A percentile compares a stretch with the other conserved stretches of the same genome.
phyloP scores from a whole-genome alignment of 352 stramenopile species.

The Phytopythium litorale region DNA sequence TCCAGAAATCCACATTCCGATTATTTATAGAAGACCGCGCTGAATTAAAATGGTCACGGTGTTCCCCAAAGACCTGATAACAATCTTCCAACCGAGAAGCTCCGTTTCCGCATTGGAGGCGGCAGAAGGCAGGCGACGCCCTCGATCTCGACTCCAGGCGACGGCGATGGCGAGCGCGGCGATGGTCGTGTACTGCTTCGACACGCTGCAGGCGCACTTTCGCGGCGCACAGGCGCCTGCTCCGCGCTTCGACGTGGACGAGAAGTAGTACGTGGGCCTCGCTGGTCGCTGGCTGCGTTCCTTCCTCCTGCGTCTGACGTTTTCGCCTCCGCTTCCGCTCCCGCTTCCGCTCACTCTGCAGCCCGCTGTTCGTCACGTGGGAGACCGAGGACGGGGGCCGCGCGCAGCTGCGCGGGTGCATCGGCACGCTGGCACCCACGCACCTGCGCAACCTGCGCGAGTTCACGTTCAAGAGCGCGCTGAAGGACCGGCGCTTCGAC shows the following conservation, averaged over 20 bases:
- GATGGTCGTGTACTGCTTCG: slow-evolving; percentile 86
- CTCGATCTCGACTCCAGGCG: no score
- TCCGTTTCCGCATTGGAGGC: no score
- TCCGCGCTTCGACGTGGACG: slow-evolving; percentile 48
- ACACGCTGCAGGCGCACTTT: slow-evolving; percentile 75
- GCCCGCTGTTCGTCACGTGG: slow-evolving; percentile 83
- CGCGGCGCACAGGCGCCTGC: slow-evolving; percentile 39
- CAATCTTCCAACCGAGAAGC: no score
- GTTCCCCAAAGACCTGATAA: no score
- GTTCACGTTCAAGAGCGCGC: slow-evolving; percentile 81
- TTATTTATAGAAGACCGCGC: no score
- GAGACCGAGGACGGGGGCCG: slow-evolving; percentile 60
- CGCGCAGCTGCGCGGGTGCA: slow-evolving; percentile 62
- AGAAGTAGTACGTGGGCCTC: slow-evolving; percentile 42
- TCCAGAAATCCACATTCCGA: no score
- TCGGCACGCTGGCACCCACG: slow-evolving; percentile 70
- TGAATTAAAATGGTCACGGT: no score
- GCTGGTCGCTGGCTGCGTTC: neutral
- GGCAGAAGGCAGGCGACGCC: no score
- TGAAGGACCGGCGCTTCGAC: slow-evolving; percentile 74
- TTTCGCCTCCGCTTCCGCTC: neutral
- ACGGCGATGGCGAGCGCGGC: slow-evolving; percentile 61
- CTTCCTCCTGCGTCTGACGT: neutral
- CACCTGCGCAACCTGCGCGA: slow-evolving; percentile 62
- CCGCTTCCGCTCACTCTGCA: slow-evolving; percentile 8